These are phyloP conservation scores for Saitozyma podzolica DNA, from an alignment of 768 basidiomycete species.

Conservation along the genomic window DNA sequence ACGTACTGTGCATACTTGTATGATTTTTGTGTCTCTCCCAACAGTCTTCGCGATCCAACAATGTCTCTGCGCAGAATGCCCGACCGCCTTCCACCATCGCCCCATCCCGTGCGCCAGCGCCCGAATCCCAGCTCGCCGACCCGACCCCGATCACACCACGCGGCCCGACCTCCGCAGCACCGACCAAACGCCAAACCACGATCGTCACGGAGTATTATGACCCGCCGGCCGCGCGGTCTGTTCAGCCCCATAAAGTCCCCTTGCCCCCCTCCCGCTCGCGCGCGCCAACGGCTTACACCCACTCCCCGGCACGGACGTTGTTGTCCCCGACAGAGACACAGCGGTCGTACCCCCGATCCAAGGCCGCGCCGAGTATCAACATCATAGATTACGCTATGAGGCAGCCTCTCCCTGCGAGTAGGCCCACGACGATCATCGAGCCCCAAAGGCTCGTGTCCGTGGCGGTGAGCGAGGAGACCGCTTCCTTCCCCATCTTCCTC, in stretches of 20 bases:
- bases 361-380: slow-evolving; percentile 15
- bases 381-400: slow-evolving; percentile 35
- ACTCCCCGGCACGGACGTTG: slow-evolving; percentile 1
- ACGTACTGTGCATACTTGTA: too few species aligned
- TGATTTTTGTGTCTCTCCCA: too few species aligned
- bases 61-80: too few species aligned
- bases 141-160: background rate
- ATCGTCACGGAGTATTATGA: slow-evolving; percentile 26
- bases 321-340: background rate
- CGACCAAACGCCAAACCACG: slow-evolving; percentile 24
- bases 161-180: slow-evolving; percentile 5
- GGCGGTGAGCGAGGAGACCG: background rate
- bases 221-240: background rate
- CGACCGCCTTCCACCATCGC: too few species aligned
- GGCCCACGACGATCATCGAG: slow-evolving; percentile 26
- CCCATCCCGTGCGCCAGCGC: background rate
- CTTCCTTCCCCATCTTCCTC: background rate
- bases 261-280: slow-evolving; percentile 20
- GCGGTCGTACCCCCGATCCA: background rate
- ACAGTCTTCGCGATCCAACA: too few species aligned
- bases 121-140: background rate
- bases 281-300: slow-evolving; percentile 22
- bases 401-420: slow-evolving; percentile 33
- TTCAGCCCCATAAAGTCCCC: slow-evolving; percentile 13
- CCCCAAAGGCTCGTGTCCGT: slow-evolving; percentile 5